These are phyloP conservation scores for Puccinia brachypodii DNA, from an alignment of 1,284 basidiomycete genomes.

Conservation along the genomic window DNA sequence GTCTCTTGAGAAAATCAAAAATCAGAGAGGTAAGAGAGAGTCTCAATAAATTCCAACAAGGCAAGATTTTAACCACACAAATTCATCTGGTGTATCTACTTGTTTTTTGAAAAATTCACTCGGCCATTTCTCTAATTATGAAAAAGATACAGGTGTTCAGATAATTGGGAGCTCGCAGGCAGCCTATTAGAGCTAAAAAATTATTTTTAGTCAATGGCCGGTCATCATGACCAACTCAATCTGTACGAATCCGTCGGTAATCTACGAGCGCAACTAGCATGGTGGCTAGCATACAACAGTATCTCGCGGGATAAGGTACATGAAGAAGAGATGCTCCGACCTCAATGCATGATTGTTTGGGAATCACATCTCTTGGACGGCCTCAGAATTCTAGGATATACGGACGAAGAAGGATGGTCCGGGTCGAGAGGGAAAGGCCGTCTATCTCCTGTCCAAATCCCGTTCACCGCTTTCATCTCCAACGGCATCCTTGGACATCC, in stretches of 20 bases:
- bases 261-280: conserved; percentile 5
- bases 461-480: background rate
- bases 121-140: too few relatives aligned
- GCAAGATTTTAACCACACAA: too few relatives aligned
- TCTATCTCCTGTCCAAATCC: background rate
- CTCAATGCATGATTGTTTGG: conserved; percentile 4
- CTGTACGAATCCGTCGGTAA: background rate
- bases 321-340: background rate
- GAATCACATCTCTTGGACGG: background rate
- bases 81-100: too few relatives aligned
- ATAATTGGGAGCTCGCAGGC: too few relatives aligned
- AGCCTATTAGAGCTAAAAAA: too few relatives aligned
- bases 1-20: too few relatives aligned
- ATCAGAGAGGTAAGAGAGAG: too few relatives aligned
- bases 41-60: too few relatives aligned
- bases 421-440: background rate
- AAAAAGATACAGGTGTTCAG: too few relatives aligned
- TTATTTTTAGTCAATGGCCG: background rate
- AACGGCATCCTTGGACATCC: background rate
- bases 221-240: background rate
- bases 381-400: background rate
- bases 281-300: conserved; percentile 12
- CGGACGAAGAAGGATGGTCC: background rate
- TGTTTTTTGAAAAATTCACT: too few relatives aligned
- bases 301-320: background rate